Evolutionary conservation across 768 basidiomycete genomes (phyloP), one percentile per base, ranked within the genome.

Genomic region (Wakefieldia striispora): DNA sequence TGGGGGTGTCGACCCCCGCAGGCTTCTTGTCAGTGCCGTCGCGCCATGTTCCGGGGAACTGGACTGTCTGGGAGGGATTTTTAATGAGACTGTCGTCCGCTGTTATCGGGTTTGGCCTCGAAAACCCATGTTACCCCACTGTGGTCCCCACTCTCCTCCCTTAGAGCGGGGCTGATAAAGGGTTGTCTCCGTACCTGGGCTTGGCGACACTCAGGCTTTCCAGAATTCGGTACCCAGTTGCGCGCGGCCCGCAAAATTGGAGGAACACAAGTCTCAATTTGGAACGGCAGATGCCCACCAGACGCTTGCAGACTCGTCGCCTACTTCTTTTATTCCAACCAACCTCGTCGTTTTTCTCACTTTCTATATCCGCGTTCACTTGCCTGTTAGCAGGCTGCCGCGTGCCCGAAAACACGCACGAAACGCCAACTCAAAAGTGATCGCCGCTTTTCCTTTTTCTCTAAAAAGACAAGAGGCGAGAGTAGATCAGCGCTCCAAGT

Each of bases 41-140:
- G 61, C 64, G 63, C 63, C 63, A 38, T 51, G 40, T 60, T 49
- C 63, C 63, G 47, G 63, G 63, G 24, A 63, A 54, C 49, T 45
- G 63, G 63, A 40, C 12, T 6, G 27, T 39, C 34, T 40, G 29
- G 45, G 42, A 20, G 29, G 14, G 11, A 20, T 34, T n/a, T 23
- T 33, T 37, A 27, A 40, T 17, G 17, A 24, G 3, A 29, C 29
- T 12, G 6, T 29, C 29, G 4, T 29, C 29, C 29, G 29, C 29
- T 29, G 10, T 4, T 12, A 12, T 12, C 29, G 29, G 29, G 29
- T 13, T 4, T 29, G 11, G 3, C 29, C 29, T 12, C 10, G n/a
- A n/a, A 46, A n/a, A n/a, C 10, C 20, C n/a, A 26, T 36, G 35
- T 9, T 21, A 19, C 44, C n/a, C 19, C 16, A 20, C 43, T n/a